Base-by-base conservation (phyloP, 176 grass and related monocot genomes). In the Eragrostis curvula region DNA sequence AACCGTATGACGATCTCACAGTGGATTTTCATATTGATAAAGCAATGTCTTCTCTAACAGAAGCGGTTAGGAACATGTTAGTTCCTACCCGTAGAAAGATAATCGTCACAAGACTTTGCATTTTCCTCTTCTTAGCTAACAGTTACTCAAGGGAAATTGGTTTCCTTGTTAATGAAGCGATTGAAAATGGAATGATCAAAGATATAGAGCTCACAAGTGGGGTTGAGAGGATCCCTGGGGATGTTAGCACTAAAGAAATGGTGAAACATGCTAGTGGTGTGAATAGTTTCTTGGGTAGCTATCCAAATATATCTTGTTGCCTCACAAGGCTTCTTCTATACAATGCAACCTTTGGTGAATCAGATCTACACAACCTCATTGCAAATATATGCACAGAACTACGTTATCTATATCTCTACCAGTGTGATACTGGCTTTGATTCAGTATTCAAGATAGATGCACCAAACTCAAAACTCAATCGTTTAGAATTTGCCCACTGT, bases 151-250 rank as follows among this genome's bases (percentile, higher is more conserved):
- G 25, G 3, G 41, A 78, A 30, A 56, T 78, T 13, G 75, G 75
- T 8, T 12, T 5, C n/a, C 60, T 78, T n/a, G 25, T 78, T 48
- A 49, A 78, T 65, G 43, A 78, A 49, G 75, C 44, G 0, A 12
- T 64, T 49, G 43, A 65, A 20, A 78, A 62, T 12, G 43, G 75
- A 11, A 32, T 78, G 42, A 5, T 78, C 24, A 30, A 78, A 64
- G 59, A 64, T 78, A 49, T 49, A 48, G 75, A 78, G 44, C 75
- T 78, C 43, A 49, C 60, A 5, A 65, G 59, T 65, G 59, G 75
- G 43, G 17, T 65, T 30, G 42, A 78, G 9, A 64, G 5, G 75
- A 1, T 21, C 16, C 57, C 45, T 50, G 15, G 3, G 17, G 15
- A 21, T 48, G 24, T 30, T 21, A 29, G 40, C 27, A 9, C 20